Conservation (phyloP, 441 rosid species). For the Corymbia citriodora region DNA sequence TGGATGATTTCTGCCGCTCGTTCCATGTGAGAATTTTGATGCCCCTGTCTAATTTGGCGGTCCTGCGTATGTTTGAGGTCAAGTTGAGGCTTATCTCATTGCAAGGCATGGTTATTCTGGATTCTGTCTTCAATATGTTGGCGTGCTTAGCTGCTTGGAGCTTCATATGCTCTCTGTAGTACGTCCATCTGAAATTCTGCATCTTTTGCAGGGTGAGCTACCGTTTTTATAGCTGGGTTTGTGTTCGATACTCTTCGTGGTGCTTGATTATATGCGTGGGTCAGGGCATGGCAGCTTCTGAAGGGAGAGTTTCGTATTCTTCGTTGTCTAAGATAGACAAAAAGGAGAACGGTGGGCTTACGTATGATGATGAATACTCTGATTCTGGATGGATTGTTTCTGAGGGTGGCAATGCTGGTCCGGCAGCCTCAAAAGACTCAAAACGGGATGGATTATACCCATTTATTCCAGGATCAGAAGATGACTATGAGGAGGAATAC, state of each 20-base stretch:
- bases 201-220: not conserved
- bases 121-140: not conserved
- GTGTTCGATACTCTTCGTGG: not conserved
- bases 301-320: constrained; percentile 40
- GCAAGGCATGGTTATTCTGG: not conserved
- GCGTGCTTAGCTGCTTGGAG: not conserved
- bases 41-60: not conserved
- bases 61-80: not conserved
- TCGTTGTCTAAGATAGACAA: constrained; percentile 24
- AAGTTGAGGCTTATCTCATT: not conserved
- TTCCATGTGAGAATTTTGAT: not conserved
- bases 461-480: constrained; percentile 37
- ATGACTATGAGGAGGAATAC: constrained; percentile 45
- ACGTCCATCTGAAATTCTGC: not conserved
- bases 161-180: not conserved
- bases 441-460: constrained; percentile 31
- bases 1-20: not conserved
- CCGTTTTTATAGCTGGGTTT: not conserved
- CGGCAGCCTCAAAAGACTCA: constrained; percentile 18
- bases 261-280: not conserved
- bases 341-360: constrained; percentile 26
- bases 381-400: constrained; percentile 29
- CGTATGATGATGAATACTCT: constrained; percentile 30
- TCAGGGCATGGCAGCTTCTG: constrained; percentile 42
- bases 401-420: constrained; percentile 15